Base-by-base conservation (phyloP, 306 rosid species). In the Abrus pulchellus region DNA sequence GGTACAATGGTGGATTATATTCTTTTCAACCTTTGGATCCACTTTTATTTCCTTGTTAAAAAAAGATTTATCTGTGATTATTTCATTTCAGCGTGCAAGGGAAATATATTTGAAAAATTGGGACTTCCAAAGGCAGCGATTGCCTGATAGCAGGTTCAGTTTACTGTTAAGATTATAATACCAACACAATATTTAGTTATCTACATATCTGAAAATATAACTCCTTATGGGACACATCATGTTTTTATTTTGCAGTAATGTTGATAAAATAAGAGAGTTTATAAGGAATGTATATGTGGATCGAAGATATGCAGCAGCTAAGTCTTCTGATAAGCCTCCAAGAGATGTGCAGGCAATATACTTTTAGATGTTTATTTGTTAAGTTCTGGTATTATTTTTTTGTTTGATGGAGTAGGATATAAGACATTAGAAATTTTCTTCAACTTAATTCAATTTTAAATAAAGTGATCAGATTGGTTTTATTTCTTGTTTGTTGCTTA, bases 101-200 rank as follows among this genome's bases (percentile, higher is more conserved):
- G 94, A 93, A 48, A 82, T 76, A 34, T 93, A 90, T 85, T 87
- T 93, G 86, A 89, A 83, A 82, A 90, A 84, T 81, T 93, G 96
- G 97, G 97, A 90, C 84, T 88, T 90, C 73, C 94, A 89, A 77
- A 87, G 85, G 85, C 89, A 85, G 80, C 86, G 89, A 20, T 68
- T 91, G 44, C 94, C 88, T 13, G 86, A 76, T 80, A 90, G 79
- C 96, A 93, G 92, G 97, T 91, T 44, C 55, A 12, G 47, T 71
- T 71, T 72, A 54, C 60, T 68, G 30, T 54, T 80, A 33, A 64
- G 63, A 41, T 61, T 66, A 59, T 43, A 11, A 57, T 36, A 38
- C 32, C 43, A 11, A 6, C 7, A 43, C 71, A 41, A 57, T 7
- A 52, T 55, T 55, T 55, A 56, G 13, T 28, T 55, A 7, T 81